Evolutionary conservation across 331 rosid species (phyloP).

Genomic region (Prunus yedoensis): DNA sequence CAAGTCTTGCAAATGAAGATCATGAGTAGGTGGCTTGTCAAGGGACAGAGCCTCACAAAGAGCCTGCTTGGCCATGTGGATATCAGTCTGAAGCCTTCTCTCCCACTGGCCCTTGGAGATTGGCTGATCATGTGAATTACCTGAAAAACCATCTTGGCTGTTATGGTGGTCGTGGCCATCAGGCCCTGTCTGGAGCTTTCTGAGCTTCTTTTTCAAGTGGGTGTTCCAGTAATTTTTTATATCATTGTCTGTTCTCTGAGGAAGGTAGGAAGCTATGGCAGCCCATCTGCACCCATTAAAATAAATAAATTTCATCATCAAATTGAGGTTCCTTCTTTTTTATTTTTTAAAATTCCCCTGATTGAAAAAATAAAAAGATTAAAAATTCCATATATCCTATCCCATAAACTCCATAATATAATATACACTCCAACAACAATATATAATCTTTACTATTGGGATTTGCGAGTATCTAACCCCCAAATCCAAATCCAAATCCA

Average conservation of each 20-base stretch:
- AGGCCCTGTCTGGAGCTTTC: conserved; percentile 31
- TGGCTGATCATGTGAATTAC: conserved; percentile 28
- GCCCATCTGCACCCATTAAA: conserved; percentile 75
- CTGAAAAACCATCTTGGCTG: conserved; percentile 34
- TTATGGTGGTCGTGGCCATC: conserved; percentile 25
- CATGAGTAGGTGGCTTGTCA: conserved; percentile 31
- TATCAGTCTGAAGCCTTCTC: conserved; percentile 88
- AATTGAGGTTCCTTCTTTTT: neutral
- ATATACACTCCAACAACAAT: neutral
- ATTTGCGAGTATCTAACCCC: conserved; percentile 11
- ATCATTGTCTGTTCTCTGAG: conserved; percentile 88
- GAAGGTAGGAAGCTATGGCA: conserved; percentile 91
- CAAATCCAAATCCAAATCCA: neutral
- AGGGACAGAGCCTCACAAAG: conserved; percentile 77
- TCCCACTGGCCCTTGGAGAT: conserved; percentile 86
- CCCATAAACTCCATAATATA: neutral
- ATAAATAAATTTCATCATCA: neutral
- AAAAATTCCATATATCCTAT: neutral
- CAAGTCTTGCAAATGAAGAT: conserved; percentile 17
- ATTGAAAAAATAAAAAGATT: neutral
- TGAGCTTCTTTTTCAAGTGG: conserved; percentile 76
- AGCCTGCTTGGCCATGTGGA: conserved; percentile 82
- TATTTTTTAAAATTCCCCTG: neutral
- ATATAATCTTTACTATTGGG: conserved; percentile 16
- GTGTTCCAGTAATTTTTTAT: conserved; percentile 94